Evolutionary conservation across 768 basidiomycete genomes (phyloP).

Genomic region (Tricholoma terreum): DNA sequence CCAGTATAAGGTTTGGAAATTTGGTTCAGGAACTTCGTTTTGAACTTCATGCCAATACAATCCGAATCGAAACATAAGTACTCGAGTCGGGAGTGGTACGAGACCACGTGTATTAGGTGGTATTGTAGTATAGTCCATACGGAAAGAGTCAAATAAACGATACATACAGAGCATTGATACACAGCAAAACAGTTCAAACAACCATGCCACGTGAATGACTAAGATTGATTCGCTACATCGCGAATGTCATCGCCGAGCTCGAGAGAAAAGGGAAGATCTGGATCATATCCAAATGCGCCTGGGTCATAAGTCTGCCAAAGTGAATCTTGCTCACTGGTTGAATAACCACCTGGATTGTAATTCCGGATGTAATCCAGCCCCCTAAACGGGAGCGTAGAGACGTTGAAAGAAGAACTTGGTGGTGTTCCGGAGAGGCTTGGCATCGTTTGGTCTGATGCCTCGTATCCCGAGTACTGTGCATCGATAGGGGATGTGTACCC

Average conservation of each 20-base stretch:
- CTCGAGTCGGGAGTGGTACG: too few species aligned
- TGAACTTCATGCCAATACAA: too few species aligned
- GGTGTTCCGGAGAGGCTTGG: slow-evolving; percentile 54
- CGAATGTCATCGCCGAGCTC: slow-evolving; percentile 44
- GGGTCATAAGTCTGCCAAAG: slow-evolving; percentile 69
- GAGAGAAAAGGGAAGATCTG: slow-evolving; percentile 73
- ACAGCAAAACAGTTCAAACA: background rate
- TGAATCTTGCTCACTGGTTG: slow-evolving; percentile 45
- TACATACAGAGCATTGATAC: background rate
- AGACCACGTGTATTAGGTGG: background rate
- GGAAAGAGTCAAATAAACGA: background rate
- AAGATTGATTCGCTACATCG: slow-evolving; percentile 24
- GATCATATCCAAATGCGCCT: slow-evolving; percentile 71
- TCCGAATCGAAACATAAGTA: too few species aligned
- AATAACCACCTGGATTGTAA: slow-evolving; percentile 56
- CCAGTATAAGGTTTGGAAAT: too few species aligned
- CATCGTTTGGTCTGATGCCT: slow-evolving; percentile 39
- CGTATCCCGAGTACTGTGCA: slow-evolving; percentile 37
- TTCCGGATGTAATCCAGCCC: slow-evolving; percentile 84
- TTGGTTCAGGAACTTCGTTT: too few species aligned
- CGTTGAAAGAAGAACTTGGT: slow-evolving; percentile 62
- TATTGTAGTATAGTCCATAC: background rate
- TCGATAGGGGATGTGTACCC: slow-evolving; percentile 41
- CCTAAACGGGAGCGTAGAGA: slow-evolving; percentile 76
- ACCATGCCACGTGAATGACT: background rate